phyloP scores from a whole-genome alignment of 2,329 filamentous ascomycete genomes.

The Monosporascus sp. region DNA sequence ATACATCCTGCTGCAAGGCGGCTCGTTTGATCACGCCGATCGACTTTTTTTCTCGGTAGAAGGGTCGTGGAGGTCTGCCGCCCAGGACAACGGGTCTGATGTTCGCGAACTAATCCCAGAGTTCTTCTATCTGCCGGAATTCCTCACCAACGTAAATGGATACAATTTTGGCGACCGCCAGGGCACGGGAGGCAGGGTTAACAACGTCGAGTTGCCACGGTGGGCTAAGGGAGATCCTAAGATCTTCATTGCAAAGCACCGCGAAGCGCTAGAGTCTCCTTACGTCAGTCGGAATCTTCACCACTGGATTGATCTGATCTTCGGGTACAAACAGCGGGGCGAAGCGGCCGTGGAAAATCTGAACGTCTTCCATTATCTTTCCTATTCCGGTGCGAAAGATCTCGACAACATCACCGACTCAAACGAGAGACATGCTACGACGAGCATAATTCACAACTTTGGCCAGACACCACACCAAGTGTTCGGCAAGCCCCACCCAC shows the following conservation, averaged over 20 bases:
- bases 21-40: constrained; percentile 92
- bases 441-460: constrained; percentile 97
- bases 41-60: constrained; percentile 90
- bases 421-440: constrained; percentile 79
- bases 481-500: constrained; percentile 74
- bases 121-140: constrained; percentile 95
- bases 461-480: constrained; percentile 96
- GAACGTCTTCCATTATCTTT: constrained; percentile 95
- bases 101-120: constrained; percentile 93
- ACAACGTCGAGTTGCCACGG: constrained; percentile 82
- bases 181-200: constrained; percentile 71
- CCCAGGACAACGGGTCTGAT: constrained; percentile 84
- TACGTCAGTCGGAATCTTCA: constrained; percentile 88
- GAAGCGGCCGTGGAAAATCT: constrained; percentile 86
- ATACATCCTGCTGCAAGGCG: constrained; percentile 90
- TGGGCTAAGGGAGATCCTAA: constrained; percentile 97
- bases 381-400: constrained; percentile 90
- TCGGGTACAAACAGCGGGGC: constrained; percentile 89
- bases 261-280: constrained; percentile 91
- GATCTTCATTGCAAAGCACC: constrained; percentile 91
- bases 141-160: constrained; percentile 85
- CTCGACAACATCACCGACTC: constrained; percentile 86
- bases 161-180: constrained; percentile 92
- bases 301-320: constrained; percentile 93
- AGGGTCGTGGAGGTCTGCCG: constrained; percentile 87